phyloP scores from a whole-genome alignment of 2,329 filamentous ascomycete genomes.

The Aspergillus terreus region DNA sequence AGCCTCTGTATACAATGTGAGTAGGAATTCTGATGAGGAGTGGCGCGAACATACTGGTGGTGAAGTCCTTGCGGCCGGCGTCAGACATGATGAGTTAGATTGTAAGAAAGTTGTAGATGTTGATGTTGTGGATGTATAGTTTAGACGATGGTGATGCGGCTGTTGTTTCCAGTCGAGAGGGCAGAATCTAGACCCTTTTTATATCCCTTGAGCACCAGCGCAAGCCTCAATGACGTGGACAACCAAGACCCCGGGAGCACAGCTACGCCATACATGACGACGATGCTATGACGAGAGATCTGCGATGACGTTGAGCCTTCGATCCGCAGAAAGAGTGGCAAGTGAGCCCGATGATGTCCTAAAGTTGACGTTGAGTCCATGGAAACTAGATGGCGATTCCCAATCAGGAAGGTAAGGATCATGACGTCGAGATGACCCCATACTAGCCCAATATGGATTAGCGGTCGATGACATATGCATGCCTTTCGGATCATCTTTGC shows the following conservation, averaged over 20 bases:
- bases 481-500: constrained; percentile 6
- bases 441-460: background rate
- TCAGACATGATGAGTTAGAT: constrained; percentile 54
- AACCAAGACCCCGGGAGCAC: background rate
- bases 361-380: background rate
- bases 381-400: background rate
- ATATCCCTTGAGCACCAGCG: constrained; percentile 11
- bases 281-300: background rate
- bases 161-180: background rate
- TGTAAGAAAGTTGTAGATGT: background rate
- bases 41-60: constrained; percentile 39
- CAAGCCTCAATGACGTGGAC: constrained; percentile 17
- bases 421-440: constrained; percentile 13
- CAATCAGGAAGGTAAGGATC: background rate
- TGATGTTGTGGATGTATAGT: background rate
- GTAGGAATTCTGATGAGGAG: background rate
- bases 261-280: background rate
- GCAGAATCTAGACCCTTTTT: constrained; percentile 14
- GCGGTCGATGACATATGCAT: background rate
- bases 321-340: constrained; percentile 1
- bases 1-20: constrained; percentile 43
- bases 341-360: background rate
- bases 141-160: background rate
- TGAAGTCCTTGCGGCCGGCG: constrained; percentile 58
- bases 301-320: background rate